phyloP scores from a whole-genome alignment of 306 rosid species.

The Ormosia emarginata region DNA sequence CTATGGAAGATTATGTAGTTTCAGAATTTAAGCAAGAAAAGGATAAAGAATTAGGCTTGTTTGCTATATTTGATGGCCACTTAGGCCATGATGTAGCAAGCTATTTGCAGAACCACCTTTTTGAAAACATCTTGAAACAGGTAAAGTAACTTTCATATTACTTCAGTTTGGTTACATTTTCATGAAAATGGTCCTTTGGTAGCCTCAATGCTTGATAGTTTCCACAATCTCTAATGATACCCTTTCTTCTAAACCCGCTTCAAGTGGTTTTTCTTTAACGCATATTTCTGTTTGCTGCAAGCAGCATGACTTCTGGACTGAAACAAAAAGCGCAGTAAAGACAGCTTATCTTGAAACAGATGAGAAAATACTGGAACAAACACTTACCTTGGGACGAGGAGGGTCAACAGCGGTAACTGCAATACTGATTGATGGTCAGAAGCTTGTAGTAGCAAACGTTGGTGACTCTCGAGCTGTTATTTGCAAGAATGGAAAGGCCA shows the following conservation, averaged over 20 bases:
- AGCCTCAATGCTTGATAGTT: background rate
- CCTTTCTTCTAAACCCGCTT: background rate
- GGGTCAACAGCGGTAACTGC: conserved; percentile 82
- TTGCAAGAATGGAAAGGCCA: conserved; percentile 50
- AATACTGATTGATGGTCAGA: conserved; percentile 52
- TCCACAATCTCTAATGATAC: background rate
- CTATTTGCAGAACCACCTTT: conserved; percentile 62
- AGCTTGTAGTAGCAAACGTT: conserved; percentile 65
- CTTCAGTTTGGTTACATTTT: background rate
- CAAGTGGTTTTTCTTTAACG: background rate
- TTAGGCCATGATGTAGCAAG: conserved; percentile 64
- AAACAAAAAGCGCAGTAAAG: conserved; percentile 44
- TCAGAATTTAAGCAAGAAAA: conserved; percentile 50
- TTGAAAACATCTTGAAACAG: conserved; percentile 59
- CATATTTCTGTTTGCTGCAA: conserved; percentile 18
- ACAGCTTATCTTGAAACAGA: conserved; percentile 57
- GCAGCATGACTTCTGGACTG: conserved; percentile 61
- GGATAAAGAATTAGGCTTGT: conserved; percentile 53
- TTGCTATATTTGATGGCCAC: conserved; percentile 80
- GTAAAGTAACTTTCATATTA: conserved; percentile 34
- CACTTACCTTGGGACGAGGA: conserved; percentile 52
- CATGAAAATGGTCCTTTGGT: background rate
- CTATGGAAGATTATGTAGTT: conserved; percentile 68
- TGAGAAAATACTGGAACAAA: conserved; percentile 50
- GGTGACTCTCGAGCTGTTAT: conserved; percentile 72